Base-by-base conservation (phyloP, 2,329 filamentous ascomycete genomes). In the Hypomyces rosellus region DNA sequence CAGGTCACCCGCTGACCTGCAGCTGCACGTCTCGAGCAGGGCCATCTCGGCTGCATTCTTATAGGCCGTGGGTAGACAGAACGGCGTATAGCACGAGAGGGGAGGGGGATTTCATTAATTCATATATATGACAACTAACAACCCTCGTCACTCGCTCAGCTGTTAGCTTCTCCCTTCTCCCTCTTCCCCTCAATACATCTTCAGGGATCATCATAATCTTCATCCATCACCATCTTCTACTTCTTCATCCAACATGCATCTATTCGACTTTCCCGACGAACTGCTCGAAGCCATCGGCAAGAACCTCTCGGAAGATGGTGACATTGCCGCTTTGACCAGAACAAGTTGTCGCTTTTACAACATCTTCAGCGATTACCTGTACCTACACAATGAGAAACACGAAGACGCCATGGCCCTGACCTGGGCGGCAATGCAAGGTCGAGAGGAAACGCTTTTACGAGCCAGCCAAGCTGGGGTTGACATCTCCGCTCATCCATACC, bases 281-380 rank as follows among this genome's bases (percentile, higher is more conserved):
- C 20, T 53, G 30, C 34, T 53, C 16, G 37, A 20, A 13, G 44
- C 33, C 2, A 53, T 53, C 20, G 51, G 48, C 20, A 34, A 34
- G 3, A 34, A 20, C 5, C 51, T 53, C 12, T 25, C 16, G 18
- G 5, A 25, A 8, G n/a, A 50, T n/a, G 11, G 25, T 8, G 51
- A 53, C n/a, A 48, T 53, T 15, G 44, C 40, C 4, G 51, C 48
- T 9, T 36, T 53, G 11, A 18, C 18, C 20, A 44, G 43, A 7
- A 45, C 51, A 5, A 47, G 44, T 18, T 39, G 16, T 13, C 51
- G 37, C 13, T 34, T 53, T 9, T 50, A 45, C 41, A n/a, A 12
- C 13, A 33, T 53, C n/a, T 48, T 53, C n/a, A 39, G 34, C 44
- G 45, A 53, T 22, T 30, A 42, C 15, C 33, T 53, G 15, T 53